These are phyloP conservation scores for Babesia microti DNA, from an alignment of 169 alveolate genomes.

Conservation along the genomic window DNA sequence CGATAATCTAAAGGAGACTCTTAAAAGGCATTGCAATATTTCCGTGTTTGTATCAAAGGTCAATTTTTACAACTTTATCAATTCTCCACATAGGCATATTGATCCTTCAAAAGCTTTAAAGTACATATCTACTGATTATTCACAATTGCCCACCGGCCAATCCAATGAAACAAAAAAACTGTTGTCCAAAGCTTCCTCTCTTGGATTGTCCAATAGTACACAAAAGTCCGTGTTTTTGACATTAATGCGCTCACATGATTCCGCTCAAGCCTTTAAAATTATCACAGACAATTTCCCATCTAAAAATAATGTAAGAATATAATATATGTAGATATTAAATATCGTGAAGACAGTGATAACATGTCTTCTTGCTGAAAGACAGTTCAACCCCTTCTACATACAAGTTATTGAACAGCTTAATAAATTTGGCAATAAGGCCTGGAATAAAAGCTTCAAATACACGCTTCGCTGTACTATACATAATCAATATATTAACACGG, in stretches of 20 bases:
- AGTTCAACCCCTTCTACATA: constrained; percentile 16
- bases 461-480: no score
- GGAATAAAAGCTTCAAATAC: no score
- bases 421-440: no score
- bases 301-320: background rate
- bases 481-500: no score
- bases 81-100: no score
- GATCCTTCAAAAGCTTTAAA: no score
- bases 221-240: constrained; percentile 33
- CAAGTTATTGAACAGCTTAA: constrained; percentile 4
- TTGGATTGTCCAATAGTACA: constrained; percentile 12
- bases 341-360: constrained; percentile 13
- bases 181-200: constrained; percentile 11
- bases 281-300: constrained; percentile 11
- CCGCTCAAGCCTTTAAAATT: constrained; percentile 26
- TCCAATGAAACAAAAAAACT: constrained; percentile 9
- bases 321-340: background rate
- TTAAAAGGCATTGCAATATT: no score
- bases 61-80: no score
- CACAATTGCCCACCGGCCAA: no score
- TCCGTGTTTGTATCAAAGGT: no score
- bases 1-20: no score
- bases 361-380: constrained; percentile 18
- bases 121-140: no score
- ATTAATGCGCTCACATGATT: constrained; percentile 18